Evolutionary conservation across 768 basidiomycete species (phyloP), one percentile per base, ranked within the genome.

Genomic region (Lanmaoa rubissima): DNA sequence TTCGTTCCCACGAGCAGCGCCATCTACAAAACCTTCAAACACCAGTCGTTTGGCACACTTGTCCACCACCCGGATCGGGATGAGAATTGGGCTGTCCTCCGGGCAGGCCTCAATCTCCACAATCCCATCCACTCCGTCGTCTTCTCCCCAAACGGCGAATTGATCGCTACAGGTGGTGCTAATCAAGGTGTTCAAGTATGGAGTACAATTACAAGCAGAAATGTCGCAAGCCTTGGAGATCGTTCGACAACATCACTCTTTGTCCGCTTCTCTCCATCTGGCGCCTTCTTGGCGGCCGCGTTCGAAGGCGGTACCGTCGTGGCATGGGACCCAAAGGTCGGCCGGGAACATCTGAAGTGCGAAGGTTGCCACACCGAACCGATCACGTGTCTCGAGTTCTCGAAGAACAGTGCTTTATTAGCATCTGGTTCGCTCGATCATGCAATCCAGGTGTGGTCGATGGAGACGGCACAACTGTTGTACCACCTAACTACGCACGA

Each of bases 371-470:
- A 64, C 17, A 10, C 45, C 16, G 53, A 58, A 5, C 31, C n/a
- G 6, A 61, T 67, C 32, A 60, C 51, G 0, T 67, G 62, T 24
- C 39, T 67, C n/a, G 65, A 59, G 14, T 67, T 66, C 34, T 66
- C 65, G 1, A 21, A 32, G 6, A 41, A 64, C 39, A 50, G 47
- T n/a, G 14, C 31, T 1, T 21, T 67, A 6, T 26, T 67, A 10
- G 65, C 58, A 12, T 68, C 66, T 34, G 66, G 55, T 41, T 55
- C 66, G 16, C 44, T 51, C 1, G 66, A 67, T 46, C 41, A 28
- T 42, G 32, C 17, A 1, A 61, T 68, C 31, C 59, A 55, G 26
- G 54, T 70, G 8, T 72, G 70, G 70, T 66, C 64, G 8, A 16
- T 63, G 24, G 45, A 51, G 36, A 60, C 53, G 0, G 55, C 58